Percentiles rank a stretch among this genome's conserved stretches.
Evolutionary conservation across 164 flowering plant species (phyloP).

Genomic region (Vitis rupestris): DNA sequence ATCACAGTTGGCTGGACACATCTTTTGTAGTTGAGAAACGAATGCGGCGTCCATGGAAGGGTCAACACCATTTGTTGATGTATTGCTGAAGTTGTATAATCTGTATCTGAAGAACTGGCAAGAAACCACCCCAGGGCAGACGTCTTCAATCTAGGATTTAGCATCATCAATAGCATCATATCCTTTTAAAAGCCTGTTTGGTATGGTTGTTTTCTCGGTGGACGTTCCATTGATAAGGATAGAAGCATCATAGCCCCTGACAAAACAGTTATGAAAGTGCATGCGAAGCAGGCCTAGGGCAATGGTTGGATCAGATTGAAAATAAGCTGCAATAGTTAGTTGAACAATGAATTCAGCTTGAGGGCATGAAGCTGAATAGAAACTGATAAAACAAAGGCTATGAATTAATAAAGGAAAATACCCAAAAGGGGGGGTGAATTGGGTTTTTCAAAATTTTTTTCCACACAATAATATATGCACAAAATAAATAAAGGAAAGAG

Average conservation of each 20-base stretch:
- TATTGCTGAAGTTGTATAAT: constrained; percentile 41
- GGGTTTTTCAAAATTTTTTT: too few species aligned
- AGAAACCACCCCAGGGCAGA: constrained; percentile 70
- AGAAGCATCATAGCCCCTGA: constrained; percentile 69
- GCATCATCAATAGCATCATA: constrained; percentile 59
- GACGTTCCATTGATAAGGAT: constrained; percentile 42
- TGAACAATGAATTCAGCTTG: constrained; percentile 45
- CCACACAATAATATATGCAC: too few species aligned
- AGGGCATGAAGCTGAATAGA: constrained; percentile 46
- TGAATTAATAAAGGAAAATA: too few species aligned
- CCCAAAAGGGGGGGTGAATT: too few species aligned
- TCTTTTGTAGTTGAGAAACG: constrained; percentile 15
- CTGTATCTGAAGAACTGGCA: constrained; percentile 55
- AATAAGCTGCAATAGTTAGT: constrained; percentile 31
- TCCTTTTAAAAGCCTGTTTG: constrained; percentile 44
- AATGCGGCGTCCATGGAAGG: constrained; percentile 43
- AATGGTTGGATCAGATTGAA: constrained; percentile 27
- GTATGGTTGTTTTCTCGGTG: constrained; percentile 47
- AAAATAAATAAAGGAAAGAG: too few species aligned
- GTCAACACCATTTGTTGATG: constrained; percentile 35
- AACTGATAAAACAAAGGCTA: too few species aligned
- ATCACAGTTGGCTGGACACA: constrained; percentile 22
- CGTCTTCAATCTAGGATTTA: constrained; percentile 48
- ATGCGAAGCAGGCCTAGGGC: constrained; percentile 58
- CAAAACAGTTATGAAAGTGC: constrained; percentile 79